Percentiles rank a stretch among this genome's conserved stretches.
Evolutionary conservation across 1,284 basidiomycete species (phyloP).

Genomic region (Ustilago trichophora): DNA sequence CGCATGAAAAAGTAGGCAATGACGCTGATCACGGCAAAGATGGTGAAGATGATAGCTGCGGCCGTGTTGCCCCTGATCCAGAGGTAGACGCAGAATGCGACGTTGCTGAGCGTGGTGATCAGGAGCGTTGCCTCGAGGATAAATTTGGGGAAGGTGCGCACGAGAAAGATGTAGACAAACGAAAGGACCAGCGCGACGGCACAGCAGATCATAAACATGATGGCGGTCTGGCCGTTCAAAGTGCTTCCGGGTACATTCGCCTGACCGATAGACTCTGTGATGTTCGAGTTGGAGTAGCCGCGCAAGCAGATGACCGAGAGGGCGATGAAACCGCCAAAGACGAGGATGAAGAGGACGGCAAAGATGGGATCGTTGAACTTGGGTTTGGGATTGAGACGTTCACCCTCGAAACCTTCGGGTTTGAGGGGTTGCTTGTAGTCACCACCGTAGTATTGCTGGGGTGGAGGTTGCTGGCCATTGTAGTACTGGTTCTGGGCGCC

Average conservation of each 20-base stretch:
- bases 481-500: conserved; percentile 54
- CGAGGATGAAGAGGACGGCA: conserved; percentile 65
- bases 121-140: conserved; percentile 58
- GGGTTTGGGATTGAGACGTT: conserved; percentile 55
- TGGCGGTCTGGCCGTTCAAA: conserved; percentile 75
- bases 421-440: conserved; percentile 53
- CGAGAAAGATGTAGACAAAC: conserved; percentile 71
- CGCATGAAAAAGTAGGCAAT: conserved; percentile 61
- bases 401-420: conserved; percentile 54
- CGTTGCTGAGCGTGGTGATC: conserved; percentile 50
- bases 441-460: conserved; percentile 41
- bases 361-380: conserved; percentile 63
- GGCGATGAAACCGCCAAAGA: conserved; percentile 66
- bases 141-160: conserved; percentile 78
- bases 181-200: conserved; percentile 73
- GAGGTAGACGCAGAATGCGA: conserved; percentile 52
- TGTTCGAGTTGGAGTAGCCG: conserved; percentile 30
- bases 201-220: conserved; percentile 76
- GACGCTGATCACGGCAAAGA: conserved; percentile 59
- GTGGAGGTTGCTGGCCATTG: conserved; percentile 31
- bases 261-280: conserved; percentile 40
- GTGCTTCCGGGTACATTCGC: conserved; percentile 78
- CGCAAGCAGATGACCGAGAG: conserved; percentile 66
- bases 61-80: conserved; percentile 51
- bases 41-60: conserved; percentile 59